Base-by-base conservation (phyloP, 1,139 yeast genomes). In the Ogataea hybrid region DNA sequence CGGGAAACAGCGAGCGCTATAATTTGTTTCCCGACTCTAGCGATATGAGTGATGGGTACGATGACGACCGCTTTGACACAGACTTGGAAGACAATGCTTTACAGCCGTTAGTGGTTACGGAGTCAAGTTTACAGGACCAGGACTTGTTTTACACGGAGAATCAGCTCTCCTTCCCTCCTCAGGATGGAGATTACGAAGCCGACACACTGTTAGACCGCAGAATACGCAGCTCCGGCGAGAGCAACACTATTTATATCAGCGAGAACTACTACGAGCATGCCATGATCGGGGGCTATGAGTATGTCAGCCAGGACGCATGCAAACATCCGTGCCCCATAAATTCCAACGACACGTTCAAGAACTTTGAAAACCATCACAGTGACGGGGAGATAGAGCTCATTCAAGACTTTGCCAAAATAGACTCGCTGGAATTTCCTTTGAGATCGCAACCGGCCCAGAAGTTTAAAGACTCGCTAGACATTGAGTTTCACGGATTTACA, bases 381-480 rank as follows among this genome's bases (percentile, higher is more conserved):
- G 28, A 25, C 17, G 43, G 42, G 10, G 39, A 42, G 12, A 15
- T 47, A 4, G 37, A 41, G 8, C 8, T 35, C 6, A 12, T 43
- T 4, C 50, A 42, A 9, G 48, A 48, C 15, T 42, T 42, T 28
- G 40, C 43, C 28, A 30, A 44, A 5, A 43, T 61, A 7, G 59
- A 55, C 18, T 60, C 57, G 17, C 55, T 59, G 2, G 57, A 61
- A 18, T 55, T 49, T 33, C 59, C 67, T 6, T 52, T 65, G 2
- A 43, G 51, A 18, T 45, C 48, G 22, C 60, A 70, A 17, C 75
- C 73, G 2, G 69, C 62, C 2, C 49, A 48, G 6, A 65, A 63
- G 40, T 71, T 62, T 38, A 42, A 54, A 25, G 69, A 69, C 48
- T 49, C 65, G 22, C 42, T 65, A 22, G 40, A 45, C 1, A 41